Base-by-base conservation (phyloP, 2,329 filamentous ascomycete species). In the Onygenales sp. region DNA sequence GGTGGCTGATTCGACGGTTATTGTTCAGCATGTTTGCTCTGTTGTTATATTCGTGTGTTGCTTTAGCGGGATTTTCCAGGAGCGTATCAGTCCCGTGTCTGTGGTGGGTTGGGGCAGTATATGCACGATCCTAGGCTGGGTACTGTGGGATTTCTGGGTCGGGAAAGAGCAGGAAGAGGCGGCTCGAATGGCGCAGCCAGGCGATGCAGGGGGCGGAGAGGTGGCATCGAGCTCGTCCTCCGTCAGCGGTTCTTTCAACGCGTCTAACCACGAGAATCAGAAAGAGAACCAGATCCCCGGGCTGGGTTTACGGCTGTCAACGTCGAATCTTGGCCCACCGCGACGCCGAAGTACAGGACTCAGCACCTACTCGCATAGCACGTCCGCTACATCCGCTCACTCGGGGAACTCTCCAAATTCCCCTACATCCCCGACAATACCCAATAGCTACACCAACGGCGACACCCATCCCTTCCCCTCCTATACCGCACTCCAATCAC, bases 11-110 rank as follows among this genome's bases (percentile, higher is more conserved):
- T 92, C 88, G 11, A 96, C 92, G 2, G 89, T 97, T 55, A 96
- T 98, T 60, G 87, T 97, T 14, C 93, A 98, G 69, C 93, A 98
- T 69, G 87, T 97, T 48, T 95, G 89, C 68, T 94, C 89, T 6
- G 91, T 97, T 56, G 87, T 87, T 52, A 92, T 98, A 53, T 98
- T 97, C 66, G 81, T 95, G 56, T 91, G 92, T 59, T 95, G 88
- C 70, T 98, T 98, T 66, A 84, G 91, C 13, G 89, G 84, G 51
- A 98, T 98, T 57, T 87, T 87, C 61, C 84, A 92, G 61, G 84
- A 91, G 61, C 82, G 89, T 40, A 83, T 96, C n/a, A 90, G 87
- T 36, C 91, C 92, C 2, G 83, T 94, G n/a, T 84, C 88, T 0
- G 84, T 97, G 3, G 90, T 94, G 10, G 85, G 87, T 58, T 90